These are phyloP conservation scores for Articulospora tetracladia DNA, from an alignment of 495 filamentous ascomycete genomes.

Conservation along the genomic window DNA sequence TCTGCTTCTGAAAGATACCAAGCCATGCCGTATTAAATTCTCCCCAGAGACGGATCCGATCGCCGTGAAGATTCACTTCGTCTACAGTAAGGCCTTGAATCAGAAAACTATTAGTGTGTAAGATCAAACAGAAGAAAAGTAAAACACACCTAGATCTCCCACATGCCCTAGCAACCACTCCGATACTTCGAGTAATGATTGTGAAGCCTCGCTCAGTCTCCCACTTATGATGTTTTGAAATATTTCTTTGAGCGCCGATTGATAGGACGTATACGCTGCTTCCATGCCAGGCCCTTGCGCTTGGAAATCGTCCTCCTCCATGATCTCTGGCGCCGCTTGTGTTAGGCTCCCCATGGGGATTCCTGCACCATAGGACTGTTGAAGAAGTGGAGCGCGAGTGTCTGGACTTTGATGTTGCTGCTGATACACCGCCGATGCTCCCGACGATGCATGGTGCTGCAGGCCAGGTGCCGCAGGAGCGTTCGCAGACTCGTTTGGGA, in stretches of 20 bases:
- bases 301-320: constrained; percentile 34
- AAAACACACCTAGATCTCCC: constrained; percentile 73
- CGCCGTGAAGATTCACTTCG: constrained; percentile 63
- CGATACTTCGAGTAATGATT: constrained; percentile 72
- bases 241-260: constrained; percentile 64
- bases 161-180: constrained; percentile 83
- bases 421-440: constrained; percentile 44
- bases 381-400: constrained; percentile 25
- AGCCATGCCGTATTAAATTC: constrained; percentile 97
- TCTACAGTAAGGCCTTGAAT: constrained; percentile 50
- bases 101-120: constrained; percentile 21
- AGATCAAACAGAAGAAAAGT: constrained; percentile 24
- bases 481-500: constrained; percentile 62
- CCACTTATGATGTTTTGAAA: constrained; percentile 74
- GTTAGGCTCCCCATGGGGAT: constrained; percentile 35
- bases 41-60: constrained; percentile 81
- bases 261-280: constrained; percentile 71
- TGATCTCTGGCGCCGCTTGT: constrained; percentile 35
- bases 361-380: constrained; percentile 38
- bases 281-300: constrained; percentile 44
- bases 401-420: constrained; percentile 32
- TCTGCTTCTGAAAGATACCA: constrained; percentile 79
- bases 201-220: constrained; percentile 67
- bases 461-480: constrained; percentile 37
- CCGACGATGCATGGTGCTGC: constrained; percentile 26